phyloP scores from a whole-genome alignment of 108 stramenopile genomes.

The Conticribra guillardii region DNA sequence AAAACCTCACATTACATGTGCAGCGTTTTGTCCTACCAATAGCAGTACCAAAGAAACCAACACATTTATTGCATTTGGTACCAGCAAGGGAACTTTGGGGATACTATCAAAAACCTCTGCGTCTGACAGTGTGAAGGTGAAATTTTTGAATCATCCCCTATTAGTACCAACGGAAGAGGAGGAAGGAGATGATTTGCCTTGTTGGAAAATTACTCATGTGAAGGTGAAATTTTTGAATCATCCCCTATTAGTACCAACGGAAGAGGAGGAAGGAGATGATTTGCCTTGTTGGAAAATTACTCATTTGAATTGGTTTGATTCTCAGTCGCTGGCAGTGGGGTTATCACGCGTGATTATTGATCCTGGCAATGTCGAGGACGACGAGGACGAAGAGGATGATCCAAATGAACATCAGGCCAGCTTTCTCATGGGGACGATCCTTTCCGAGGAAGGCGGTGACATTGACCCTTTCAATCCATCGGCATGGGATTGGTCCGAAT shows the following conservation, averaged over 20 bases:
- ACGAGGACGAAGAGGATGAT: constrained; percentile 64
- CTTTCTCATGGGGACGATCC: constrained; percentile 28
- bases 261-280: constrained; percentile 21
- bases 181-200: constrained; percentile 10
- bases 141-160: constrained; percentile 8
- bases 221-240: constrained; percentile 33
- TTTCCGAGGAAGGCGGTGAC: constrained; percentile 1
- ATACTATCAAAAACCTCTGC: constrained; percentile 7
- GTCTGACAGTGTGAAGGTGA: background rate
- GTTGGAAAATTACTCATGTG: constrained; percentile 62
- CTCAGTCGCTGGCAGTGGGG: constrained; percentile 57
- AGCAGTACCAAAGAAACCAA: background rate
- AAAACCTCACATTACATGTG: constrained; percentile 30
- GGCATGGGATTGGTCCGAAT: constrained; percentile 50
- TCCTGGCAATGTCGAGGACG: constrained; percentile 30
- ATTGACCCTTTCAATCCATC: constrained; percentile 13
- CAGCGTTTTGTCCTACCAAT: constrained; percentile 1
- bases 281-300: constrained; percentile 42
- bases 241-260: constrained; percentile 3
- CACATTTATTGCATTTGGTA: constrained; percentile 30
- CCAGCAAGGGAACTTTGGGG: constrained; percentile 26
- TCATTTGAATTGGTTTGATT: constrained; percentile 68
- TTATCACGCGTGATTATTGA: constrained; percentile 57
- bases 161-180: constrained; percentile 9
- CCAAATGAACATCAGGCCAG: constrained; percentile 64